phyloP scores from a whole-genome alignment of 164 flowering plant genomes.

The Platanus orientalis region DNA sequence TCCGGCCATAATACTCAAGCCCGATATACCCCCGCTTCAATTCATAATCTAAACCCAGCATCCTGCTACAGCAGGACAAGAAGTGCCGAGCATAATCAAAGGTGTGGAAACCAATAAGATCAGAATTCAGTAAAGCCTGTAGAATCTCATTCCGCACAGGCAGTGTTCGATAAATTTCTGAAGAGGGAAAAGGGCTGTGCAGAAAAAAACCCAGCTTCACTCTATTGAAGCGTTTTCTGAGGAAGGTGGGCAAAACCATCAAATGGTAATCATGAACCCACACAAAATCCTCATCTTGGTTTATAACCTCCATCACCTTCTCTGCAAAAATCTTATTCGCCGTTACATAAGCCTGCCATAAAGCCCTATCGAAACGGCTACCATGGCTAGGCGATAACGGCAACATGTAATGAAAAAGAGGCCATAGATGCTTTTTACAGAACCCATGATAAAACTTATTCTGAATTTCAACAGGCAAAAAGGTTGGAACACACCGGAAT shows the following conservation, averaged over 20 bases:
- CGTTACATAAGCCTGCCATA: not conserved
- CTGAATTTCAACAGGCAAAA: not conserved
- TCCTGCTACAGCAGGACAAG: not conserved
- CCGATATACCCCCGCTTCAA: not conserved
- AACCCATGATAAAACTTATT: too few relatives aligned
- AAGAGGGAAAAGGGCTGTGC: not conserved
- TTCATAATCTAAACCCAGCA: not conserved
- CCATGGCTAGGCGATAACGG: not conserved
- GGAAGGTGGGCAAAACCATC: not conserved
- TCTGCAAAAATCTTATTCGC: not conserved
- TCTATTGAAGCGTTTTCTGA: not conserved
- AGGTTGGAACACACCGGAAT: not conserved
- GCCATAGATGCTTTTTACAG: not conserved
- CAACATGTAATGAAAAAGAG: not conserved
- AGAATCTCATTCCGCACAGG: not conserved
- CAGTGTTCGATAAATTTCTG: not conserved
- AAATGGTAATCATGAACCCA: not conserved
- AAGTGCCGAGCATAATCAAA: not conserved
- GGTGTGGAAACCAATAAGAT: not conserved
- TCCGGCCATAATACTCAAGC: not conserved
- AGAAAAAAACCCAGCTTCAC: not conserved
- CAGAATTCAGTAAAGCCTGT: not conserved
- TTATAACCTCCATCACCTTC: not conserved
- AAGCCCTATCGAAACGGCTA: not conserved
- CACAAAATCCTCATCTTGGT: not conserved